Evolutionary conservation across 192 early-diverging fungal genomes (phyloP).

Genomic region (Rhizophagus prolifer): DNA sequence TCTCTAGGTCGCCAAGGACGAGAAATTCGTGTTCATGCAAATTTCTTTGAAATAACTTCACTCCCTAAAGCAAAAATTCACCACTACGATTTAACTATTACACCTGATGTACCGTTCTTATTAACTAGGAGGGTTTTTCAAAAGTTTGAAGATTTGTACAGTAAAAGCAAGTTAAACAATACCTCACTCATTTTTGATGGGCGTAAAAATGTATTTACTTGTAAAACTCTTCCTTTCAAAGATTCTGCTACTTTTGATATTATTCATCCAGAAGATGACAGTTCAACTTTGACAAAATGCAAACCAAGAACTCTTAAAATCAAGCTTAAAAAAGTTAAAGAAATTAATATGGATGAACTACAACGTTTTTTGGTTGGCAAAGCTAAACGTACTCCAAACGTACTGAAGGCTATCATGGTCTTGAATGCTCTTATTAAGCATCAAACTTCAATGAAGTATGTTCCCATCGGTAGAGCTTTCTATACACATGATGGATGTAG

Average conservation of each 20-base stretch:
- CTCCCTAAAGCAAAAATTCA: conserved; percentile 67
- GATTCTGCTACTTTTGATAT: conserved; percentile 59
- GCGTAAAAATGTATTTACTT: conserved; percentile 73
- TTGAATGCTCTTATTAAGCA: conserved; percentile 86
- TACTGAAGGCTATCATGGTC: conserved; percentile 56
- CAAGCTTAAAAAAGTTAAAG: conserved; percentile 62
- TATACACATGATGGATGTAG: conserved; percentile 67
- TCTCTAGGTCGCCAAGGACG: conserved; percentile 47
- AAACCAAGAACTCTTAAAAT: conserved; percentile 59
- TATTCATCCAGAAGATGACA: conserved; percentile 45
- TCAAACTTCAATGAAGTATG: conserved; percentile 72
- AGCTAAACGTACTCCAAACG: neutral
- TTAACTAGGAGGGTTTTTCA: conserved; percentile 71
- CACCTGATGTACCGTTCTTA: conserved; percentile 73
- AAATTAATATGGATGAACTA: conserved; percentile 67
- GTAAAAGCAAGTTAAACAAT: conserved; percentile 41
- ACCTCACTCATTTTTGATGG: conserved; percentile 77
- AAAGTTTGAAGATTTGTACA: conserved; percentile 55
- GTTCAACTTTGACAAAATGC: conserved; percentile 31
- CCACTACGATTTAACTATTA: conserved; percentile 86
- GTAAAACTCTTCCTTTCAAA: conserved; percentile 52
- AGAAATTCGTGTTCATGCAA: conserved; percentile 50
- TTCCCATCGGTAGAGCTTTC: conserved; percentile 85
- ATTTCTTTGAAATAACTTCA: conserved; percentile 76
- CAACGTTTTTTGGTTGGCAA: conserved; percentile 50